Percentiles rank a stretch among this genome's conserved stretches.
Conservation (phyloP, 441 rosid genomes). For the Arabidopsis lyrata region DNA sequence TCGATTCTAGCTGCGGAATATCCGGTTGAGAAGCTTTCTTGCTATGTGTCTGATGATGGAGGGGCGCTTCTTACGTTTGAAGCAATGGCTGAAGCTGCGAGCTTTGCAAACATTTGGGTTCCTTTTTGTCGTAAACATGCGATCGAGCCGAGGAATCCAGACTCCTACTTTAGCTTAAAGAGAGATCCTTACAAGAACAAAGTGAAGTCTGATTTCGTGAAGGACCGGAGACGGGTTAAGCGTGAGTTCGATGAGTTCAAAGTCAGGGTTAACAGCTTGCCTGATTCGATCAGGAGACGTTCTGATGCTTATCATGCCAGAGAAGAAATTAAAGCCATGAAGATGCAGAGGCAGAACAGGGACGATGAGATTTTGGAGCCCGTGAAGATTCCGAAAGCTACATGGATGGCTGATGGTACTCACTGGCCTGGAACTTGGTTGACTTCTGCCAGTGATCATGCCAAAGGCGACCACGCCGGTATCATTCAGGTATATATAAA, state of each 20-base stretch:
- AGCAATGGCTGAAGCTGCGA: slow-evolving; percentile 98
- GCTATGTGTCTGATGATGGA: slow-evolving; percentile 94
- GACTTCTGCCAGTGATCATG: slow-evolving; percentile 63
- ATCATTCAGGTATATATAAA: slow-evolving; percentile 66
- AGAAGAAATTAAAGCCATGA: slow-evolving; percentile 88
- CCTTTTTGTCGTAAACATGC: slow-evolving; percentile 84
- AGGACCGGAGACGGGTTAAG: slow-evolving; percentile 77
- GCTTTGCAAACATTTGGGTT: slow-evolving; percentile 84
- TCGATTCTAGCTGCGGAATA: slow-evolving; percentile 87
- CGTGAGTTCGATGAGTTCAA: slow-evolving; percentile 90
- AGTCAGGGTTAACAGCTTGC: slow-evolving; percentile 76
- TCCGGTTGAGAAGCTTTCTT: slow-evolving; percentile 90
- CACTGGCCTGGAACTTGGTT: slow-evolving; percentile 92
- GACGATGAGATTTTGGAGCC: slow-evolving; percentile 59
- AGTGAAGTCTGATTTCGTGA: slow-evolving; percentile 71
- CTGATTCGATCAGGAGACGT: slow-evolving; percentile 83
- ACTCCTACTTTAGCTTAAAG: slow-evolving; percentile 73
- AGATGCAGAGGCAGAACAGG: slow-evolving; percentile 65
- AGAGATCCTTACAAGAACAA: slow-evolving; percentile 87
- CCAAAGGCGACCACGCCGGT: slow-evolving; percentile 83
- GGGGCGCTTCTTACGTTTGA: slow-evolving; percentile 91
- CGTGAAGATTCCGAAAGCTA: slow-evolving; percentile 81
- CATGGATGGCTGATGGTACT: slow-evolving; percentile 93
- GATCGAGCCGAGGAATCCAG: slow-evolving; percentile 86
- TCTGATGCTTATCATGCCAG: slow-evolving; percentile 87